Base-by-base conservation (phyloP, 2,329 filamentous ascomycete genomes). In the Penicillium frequentans region DNA sequence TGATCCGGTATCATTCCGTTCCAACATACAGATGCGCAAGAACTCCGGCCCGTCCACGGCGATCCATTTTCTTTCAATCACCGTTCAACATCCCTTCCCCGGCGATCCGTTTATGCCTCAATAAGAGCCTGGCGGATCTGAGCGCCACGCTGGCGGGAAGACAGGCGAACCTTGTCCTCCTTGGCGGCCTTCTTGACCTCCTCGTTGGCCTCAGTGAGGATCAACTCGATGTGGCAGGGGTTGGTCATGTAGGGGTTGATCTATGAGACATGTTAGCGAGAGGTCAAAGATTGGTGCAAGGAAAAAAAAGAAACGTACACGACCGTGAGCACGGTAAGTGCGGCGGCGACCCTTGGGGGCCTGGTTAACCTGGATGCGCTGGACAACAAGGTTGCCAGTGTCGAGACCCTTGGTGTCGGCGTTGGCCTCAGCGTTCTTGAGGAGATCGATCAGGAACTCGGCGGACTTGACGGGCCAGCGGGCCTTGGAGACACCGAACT, bases 281-380 rank as follows among this genome's bases (percentile, higher is more conserved):
- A 42, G 11, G 39, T 6, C 7, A 1, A 26, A 26, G 0, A 11
- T 26, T 52, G 11, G 26, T 26, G 33, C 13, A 24, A 5, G 13
- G 3, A 24, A 35, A 31, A 9, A 72, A 52, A 55, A 57, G 72
- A 91, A 72, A 91, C 93, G 75, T 96, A 97, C 93, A 86, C 95
- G 92, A 88, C 95, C 95, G 87, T 99, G 95, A 68, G 96, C 96
- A 88, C 95, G 93, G 90, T 99, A 99, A 78, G 95, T 99, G 81
- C 95, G 90, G 84, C 95, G 88, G 79, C 95, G 89, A 87, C 98
- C 93, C 90, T 98, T 98, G 76, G 95, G 95, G 73, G 95, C 96
- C 87, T 99, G 95, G 91, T 99, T 99, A 87, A 99, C 95, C 86
- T 99, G 95, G 84, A 99, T 99, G 90, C 97, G 96, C 91, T 97